Conservation (phyloP, 176 grass and related monocot species). For the Carex kokanica region DNA sequence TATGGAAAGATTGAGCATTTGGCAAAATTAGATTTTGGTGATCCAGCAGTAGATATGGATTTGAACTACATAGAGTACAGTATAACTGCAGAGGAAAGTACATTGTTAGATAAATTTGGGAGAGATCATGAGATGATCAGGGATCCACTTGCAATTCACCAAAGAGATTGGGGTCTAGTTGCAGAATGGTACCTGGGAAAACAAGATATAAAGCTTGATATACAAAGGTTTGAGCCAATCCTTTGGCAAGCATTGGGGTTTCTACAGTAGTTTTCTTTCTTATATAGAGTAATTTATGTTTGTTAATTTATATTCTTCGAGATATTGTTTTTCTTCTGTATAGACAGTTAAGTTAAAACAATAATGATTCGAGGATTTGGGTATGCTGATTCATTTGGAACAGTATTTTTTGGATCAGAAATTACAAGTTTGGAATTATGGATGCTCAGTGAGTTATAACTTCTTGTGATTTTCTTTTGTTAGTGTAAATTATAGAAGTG, state of each 20-base stretch:
- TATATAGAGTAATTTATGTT: constrained; percentile 6
- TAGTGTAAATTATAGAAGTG: not conserved
- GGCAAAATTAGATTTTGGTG: constrained; percentile 46
- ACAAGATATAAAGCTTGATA: constrained; percentile 55
- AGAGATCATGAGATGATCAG: constrained; percentile 59
- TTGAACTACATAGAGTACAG: constrained; percentile 56
- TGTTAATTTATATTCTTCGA: not conserved
- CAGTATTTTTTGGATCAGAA: not conserved
- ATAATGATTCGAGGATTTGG: not conserved
- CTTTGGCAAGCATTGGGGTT: constrained; percentile 36
- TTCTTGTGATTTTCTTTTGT: not conserved
- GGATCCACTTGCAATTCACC: constrained; percentile 48
- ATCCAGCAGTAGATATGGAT: constrained; percentile 55
- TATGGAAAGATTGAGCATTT: constrained; percentile 53
- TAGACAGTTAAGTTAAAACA: not conserved
- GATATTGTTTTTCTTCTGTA: constrained; percentile 10
- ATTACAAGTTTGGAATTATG: not conserved
- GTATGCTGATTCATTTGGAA: not conserved
- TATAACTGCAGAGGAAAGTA: constrained; percentile 53
- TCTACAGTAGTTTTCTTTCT: constrained; percentile 18
- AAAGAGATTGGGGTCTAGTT: constrained; percentile 50
- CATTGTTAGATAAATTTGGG: constrained; percentile 45
- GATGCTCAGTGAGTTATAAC: not conserved
- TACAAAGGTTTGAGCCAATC: constrained; percentile 36
- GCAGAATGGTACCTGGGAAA: constrained; percentile 67